Percentiles rank a stretch among this genome's conserved stretches.
Conservation (phyloP, 75 land plant species). For the Picea glauca region DNA sequence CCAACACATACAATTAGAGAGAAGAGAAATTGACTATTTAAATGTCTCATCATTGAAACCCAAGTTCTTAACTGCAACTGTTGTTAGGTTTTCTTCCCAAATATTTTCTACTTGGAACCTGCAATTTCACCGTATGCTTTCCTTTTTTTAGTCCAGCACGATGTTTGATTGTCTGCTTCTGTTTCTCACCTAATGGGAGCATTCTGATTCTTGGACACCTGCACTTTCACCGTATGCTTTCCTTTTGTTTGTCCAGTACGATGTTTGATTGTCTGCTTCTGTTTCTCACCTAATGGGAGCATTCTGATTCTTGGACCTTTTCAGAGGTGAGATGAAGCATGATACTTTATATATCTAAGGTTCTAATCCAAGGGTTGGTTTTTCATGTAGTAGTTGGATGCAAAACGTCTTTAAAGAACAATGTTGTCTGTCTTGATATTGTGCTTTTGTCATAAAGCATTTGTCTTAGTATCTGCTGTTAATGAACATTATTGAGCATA, state of each 20-base stretch:
- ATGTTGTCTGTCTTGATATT: background rate
- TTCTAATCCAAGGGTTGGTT: background rate
- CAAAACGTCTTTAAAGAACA: background rate
- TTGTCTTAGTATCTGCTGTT: background rate
- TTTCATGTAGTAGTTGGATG: background rate
- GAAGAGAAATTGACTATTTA: background rate
- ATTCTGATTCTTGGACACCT: background rate
- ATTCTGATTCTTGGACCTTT: background rate
- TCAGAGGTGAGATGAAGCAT: conserved; percentile 4
- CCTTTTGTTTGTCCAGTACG: background rate
- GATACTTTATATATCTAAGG: background rate
- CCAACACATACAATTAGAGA: background rate
- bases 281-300: background rate
- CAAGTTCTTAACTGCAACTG: no score
- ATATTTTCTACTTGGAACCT: background rate
- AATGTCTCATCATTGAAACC: background rate
- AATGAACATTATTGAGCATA: background rate
- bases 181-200: background rate
- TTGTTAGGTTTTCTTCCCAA: background rate
- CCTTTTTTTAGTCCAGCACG: background rate
- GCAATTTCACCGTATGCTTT: background rate
- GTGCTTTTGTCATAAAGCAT: background rate
- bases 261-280: background rate
- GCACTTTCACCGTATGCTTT: background rate
- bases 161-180: background rate